Conservation (phyloP, 495 filamentous ascomycete genomes). For the Lophiostoma macrostomum region DNA sequence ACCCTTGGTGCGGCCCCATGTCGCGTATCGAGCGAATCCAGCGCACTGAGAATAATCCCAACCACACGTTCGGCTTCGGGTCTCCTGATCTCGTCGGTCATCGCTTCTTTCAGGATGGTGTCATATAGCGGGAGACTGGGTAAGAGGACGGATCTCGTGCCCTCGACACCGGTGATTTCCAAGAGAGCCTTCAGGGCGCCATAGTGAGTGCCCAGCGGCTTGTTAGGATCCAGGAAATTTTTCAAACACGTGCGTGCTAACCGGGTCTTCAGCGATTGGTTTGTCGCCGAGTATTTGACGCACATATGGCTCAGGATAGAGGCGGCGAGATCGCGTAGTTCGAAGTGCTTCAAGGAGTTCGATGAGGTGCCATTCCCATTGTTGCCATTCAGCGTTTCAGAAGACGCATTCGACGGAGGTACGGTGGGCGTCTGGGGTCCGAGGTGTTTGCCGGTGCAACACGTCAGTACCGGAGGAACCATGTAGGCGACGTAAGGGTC, state of each 20-base stretch:
- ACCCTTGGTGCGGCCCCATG: slow-evolving; percentile 1
- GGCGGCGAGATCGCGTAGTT: slow-evolving; percentile 79
- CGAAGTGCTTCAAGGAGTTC: slow-evolving; percentile 61
- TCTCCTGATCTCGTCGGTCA: slow-evolving; percentile 38
- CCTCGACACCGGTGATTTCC: slow-evolving; percentile 71
- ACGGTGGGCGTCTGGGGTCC: slow-evolving; percentile 36
- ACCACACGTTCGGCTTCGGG: slow-evolving; percentile 39
- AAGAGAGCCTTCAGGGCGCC: slow-evolving; percentile 78
- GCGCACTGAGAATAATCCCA: slow-evolving; percentile 30
- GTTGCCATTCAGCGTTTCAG: slow-evolving; percentile 27
- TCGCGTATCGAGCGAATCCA: slow-evolving; percentile 34
- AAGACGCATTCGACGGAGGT: slow-evolving; percentile 17
- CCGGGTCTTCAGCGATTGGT: slow-evolving; percentile 74
- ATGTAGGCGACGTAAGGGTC: slow-evolving; percentile 87
- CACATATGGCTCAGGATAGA: slow-evolving; percentile 71
- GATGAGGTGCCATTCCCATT: slow-evolving; percentile 43
- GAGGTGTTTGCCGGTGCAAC: slow-evolving; percentile 80
- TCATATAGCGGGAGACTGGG: slow-evolving; percentile 80
- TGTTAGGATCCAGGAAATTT: slow-evolving; percentile 77
- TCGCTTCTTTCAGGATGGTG: slow-evolving; percentile 60
- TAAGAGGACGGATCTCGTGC: slow-evolving; percentile 73
- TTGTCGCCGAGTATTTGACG: slow-evolving; percentile 69
- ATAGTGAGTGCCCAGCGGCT: slow-evolving; percentile 77
- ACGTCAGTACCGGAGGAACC: slow-evolving; percentile 86
- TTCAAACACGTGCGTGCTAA: slow-evolving; percentile 90